Evolutionary conservation across 768 basidiomycete genomes (phyloP).

Genomic region (Rubroboletus satanas): DNA sequence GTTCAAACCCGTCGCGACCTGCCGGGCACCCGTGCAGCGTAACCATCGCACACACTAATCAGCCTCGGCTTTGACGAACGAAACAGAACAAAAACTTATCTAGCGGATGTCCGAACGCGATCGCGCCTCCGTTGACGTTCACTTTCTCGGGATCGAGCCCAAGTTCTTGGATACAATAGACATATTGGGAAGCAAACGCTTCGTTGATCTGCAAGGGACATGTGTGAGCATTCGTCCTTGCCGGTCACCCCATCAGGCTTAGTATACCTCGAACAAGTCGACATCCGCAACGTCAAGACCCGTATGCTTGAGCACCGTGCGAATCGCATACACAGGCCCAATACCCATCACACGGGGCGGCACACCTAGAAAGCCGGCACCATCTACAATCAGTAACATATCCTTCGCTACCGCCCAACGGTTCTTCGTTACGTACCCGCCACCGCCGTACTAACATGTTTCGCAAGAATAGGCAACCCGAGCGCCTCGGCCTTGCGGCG

Average conservation of each 20-base stretch:
- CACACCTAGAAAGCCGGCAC: conserved; percentile 40
- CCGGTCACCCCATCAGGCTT: not conserved
- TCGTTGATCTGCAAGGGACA: conserved; percentile 68
- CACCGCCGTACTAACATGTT: conserved; percentile 70
- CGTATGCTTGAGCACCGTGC: conserved; percentile 61
- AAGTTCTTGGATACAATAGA: conserved; percentile 67
- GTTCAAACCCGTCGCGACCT: conserved; percentile 79
- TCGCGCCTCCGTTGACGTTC: conserved; percentile 89
- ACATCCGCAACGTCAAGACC: conserved; percentile 68
- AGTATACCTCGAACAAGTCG: conserved; percentile 70
- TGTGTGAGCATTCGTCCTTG: not conserved
- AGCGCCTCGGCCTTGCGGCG: conserved; percentile 74
- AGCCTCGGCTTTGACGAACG: not conserved
- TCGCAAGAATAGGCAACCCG: conserved; percentile 69
- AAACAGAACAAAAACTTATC: conserved; percentile 46
- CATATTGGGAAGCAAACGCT: conserved; percentile 82
- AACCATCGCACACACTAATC: conserved; percentile 18
- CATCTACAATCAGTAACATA: not conserved
- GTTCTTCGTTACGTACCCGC: conserved; percentile 41
- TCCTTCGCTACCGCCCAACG: not conserved
- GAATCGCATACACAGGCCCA: conserved; percentile 83
- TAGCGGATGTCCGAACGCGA: conserved; percentile 80
- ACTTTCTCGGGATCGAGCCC: conserved; percentile 62
- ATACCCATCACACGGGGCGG: conserved; percentile 86
- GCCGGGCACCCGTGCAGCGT: conserved; percentile 83